Evolutionary conservation across 306 rosid genomes (phyloP).

Genomic region (Canavalia gladiata): DNA sequence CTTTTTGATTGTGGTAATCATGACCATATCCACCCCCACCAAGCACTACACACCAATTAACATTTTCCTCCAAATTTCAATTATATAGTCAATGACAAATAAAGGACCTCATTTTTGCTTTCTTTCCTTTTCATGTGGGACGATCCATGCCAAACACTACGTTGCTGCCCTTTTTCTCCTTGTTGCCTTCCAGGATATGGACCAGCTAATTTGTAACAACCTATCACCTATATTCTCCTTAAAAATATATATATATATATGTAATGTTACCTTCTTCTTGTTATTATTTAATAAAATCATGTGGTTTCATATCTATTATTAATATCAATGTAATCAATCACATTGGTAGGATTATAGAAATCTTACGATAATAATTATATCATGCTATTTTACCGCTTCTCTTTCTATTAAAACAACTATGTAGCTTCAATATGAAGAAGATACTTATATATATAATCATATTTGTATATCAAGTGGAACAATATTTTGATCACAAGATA

Average conservation of each 20-base stretch:
- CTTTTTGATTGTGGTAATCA: slow-evolving; percentile 79
- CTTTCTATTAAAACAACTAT: neutral
- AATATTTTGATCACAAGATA: too few relatives aligned
- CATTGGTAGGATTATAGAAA: neutral
- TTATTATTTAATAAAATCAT: neutral
- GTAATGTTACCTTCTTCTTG: neutral
- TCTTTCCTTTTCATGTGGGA: slow-evolving; percentile 43
- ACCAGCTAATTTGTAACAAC: slow-evolving; percentile 17
- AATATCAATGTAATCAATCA: neutral
- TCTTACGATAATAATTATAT: neutral
- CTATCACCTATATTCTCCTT: neutral
- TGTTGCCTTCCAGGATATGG: slow-evolving; percentile 28
- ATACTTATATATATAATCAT: too few relatives aligned
- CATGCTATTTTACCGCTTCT: neutral
- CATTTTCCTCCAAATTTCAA: slow-evolving; percentile 47
- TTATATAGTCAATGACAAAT: slow-evolving; percentile 38
- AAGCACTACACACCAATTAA: slow-evolving; percentile 51
- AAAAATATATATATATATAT: too few relatives aligned
- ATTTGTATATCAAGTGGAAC: too few relatives aligned
- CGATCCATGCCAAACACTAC: neutral
- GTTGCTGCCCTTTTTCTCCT: slow-evolving; percentile 13
- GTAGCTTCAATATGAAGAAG: too few relatives aligned
- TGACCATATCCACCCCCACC: slow-evolving; percentile 67
- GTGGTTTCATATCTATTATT: neutral
- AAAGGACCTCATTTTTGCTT: slow-evolving; percentile 51